Conservation (phyloP, 495 filamentous ascomycete genomes). For the Lophiotrema nucula region DNA sequence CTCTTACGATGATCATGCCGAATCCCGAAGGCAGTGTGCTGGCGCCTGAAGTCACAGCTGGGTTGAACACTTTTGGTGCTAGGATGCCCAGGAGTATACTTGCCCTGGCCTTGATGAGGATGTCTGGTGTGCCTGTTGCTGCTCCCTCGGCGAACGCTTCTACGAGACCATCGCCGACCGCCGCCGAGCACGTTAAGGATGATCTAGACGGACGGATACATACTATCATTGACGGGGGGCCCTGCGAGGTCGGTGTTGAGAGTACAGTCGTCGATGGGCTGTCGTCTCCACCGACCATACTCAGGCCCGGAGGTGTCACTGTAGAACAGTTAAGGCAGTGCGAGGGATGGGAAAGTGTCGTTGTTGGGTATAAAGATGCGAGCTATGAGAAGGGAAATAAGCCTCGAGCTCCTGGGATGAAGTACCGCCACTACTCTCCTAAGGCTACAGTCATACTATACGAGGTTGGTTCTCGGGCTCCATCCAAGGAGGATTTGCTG, state of each 20-base stretch:
- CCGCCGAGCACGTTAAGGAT: conserved; percentile 80
- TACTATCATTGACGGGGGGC: conserved; percentile 84
- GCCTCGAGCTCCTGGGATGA: conserved; percentile 94
- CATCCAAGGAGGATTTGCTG: conserved; percentile 37
- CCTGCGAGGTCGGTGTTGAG: conserved; percentile 85
- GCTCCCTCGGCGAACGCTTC: conserved; percentile 93
- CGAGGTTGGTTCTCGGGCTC: conserved; percentile 51
- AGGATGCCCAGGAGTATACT: conserved; percentile 83
- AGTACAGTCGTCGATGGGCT: conserved; percentile 95
- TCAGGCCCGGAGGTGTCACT: conserved; percentile 88
- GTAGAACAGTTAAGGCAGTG: conserved; percentile 74
- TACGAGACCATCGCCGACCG: conserved; percentile 86
- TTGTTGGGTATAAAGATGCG: conserved; percentile 70
- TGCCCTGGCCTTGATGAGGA: conserved; percentile 80
- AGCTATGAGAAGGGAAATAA: conserved; percentile 52
- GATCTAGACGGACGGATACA: conserved; percentile 84
- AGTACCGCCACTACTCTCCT: conserved; percentile 97
- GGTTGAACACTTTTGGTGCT: conserved; percentile 77
- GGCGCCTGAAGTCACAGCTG: conserved; percentile 84
- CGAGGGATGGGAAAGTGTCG: conserved; percentile 76
- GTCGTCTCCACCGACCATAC: conserved; percentile 71
- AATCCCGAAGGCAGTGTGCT: conserved; percentile 67
- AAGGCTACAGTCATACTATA: conserved; percentile 83
- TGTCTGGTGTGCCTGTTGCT: conserved; percentile 76
- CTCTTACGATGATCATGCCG: conserved; percentile 86